These are phyloP conservation scores for Pythium oligandrum DNA, from an alignment of 352 stramenopile species.

Conservation along the genomic window DNA sequence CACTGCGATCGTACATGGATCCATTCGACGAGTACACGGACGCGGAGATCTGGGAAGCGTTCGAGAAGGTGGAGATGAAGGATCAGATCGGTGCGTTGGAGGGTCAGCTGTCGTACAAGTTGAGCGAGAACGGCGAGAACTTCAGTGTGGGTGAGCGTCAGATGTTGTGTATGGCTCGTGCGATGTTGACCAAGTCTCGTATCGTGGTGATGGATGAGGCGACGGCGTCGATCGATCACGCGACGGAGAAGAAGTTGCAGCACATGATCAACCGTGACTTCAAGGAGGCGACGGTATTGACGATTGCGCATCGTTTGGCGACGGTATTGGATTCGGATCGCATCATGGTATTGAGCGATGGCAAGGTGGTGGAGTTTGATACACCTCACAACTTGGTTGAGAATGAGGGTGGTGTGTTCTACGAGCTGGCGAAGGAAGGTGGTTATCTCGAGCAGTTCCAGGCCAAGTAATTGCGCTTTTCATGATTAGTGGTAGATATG, in stretches of 20 bases:
- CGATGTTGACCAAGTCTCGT: slow-evolving; percentile 69
- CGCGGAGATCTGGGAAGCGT: background rate
- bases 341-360: slow-evolving; percentile 86
- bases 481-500: too few species aligned
- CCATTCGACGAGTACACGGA: too few species aligned
- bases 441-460: too few species aligned
- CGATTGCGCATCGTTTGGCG: slow-evolving; percentile 90
- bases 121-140: background rate
- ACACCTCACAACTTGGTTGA: slow-evolving; percentile 21
- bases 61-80: slow-evolving; percentile 9
- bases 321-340: slow-evolving; percentile 89
- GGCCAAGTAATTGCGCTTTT: too few species aligned
- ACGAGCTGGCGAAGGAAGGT: too few species aligned
- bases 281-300: slow-evolving; percentile 82
- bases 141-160: slow-evolving; percentile 48
- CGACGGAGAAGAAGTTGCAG: slow-evolving; percentile 53
- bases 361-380: slow-evolving; percentile 81
- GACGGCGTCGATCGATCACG: slow-evolving; percentile 40
- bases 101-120: too few species aligned
- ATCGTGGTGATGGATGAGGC: slow-evolving; percentile 94
- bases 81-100: slow-evolving; percentile 1
- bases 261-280: slow-evolving; percentile 85
- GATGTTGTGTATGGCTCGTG: slow-evolving; percentile 87
- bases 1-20: too few species aligned
- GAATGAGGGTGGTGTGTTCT: too few species aligned